Base-by-base conservation (phyloP, 139 green algal species). In the Coelastrella sp. region DNA sequence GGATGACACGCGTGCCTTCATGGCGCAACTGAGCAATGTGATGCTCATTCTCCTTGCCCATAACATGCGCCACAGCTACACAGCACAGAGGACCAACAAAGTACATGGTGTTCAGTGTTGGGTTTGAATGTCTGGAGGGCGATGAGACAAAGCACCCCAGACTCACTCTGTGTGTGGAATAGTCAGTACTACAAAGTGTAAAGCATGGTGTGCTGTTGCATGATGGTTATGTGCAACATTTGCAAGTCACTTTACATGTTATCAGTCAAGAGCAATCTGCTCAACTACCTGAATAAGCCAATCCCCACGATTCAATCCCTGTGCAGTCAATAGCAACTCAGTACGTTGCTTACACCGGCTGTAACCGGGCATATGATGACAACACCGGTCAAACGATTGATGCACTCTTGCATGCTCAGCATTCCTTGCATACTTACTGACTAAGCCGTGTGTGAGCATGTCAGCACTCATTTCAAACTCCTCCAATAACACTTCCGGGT, bases 1-100 rank as follows among this genome's bases (percentile, higher is more conserved):
- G 92, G 3, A 94, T 17, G 32, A 94, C 86, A 32, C 91, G 80
- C 8, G 89, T 92, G n/a, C 89, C 89, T 5, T 82, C 66, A 66
- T 92, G 89, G 7, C 89, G 73, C 82, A 92, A 56, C 73, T 85
- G 89, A 14, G 20, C 74, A 19, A 89, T 87, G 73, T 81, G 82
- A 75, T 92, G 89, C 73, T 83, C 73, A 19, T 17, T 23, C 14
- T 87, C 77, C 87, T 91, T 86, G 14, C 77, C 56, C 78, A 86
- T 87, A 1, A 58, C 61, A 23, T 91, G 87, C 3, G 87, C 87
- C 6, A 86, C 87, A 68, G 64, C 87, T 91, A 78, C 60, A 80
- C n/a, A n/a, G n/a, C n/a, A n/a, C n/a, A n/a, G n/a, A n/a, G n/a
- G n/a, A n/a, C n/a, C n/a, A n/a, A n/a, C n/a, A n/a, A n/a, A n/a